phyloP scores from a whole-genome alignment of 2,329 filamentous ascomycete species.

The Penicillium sp. region DNA sequence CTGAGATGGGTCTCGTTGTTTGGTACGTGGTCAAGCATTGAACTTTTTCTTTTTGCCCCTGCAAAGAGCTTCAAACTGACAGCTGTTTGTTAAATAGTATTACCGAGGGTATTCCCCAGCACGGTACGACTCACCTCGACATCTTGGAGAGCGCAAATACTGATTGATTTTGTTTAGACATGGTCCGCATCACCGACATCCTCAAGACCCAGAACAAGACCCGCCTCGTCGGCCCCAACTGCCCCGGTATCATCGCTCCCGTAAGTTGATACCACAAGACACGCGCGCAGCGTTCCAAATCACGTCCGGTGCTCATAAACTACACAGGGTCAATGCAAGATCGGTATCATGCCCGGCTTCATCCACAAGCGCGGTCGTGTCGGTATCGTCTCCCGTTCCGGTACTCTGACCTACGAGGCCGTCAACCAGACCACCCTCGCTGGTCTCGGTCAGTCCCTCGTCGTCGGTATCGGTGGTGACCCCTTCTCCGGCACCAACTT shows the following conservation, averaged over 20 bases:
- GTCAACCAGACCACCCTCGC: constrained; percentile 99
- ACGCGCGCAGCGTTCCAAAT: not conserved
- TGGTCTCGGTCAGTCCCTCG: constrained; percentile 94
- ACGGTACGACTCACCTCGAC: constrained; percentile 63
- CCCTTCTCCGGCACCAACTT: constrained; percentile 99
- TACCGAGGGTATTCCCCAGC: constrained; percentile 96
- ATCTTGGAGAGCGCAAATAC: constrained; percentile 4
- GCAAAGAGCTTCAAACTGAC: constrained; percentile 12
- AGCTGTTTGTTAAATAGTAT: constrained; percentile 54
- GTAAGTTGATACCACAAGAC: constrained; percentile 43
- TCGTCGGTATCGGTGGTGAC: constrained; percentile 97
- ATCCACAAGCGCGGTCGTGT: constrained; percentile 99
- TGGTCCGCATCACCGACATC: constrained; percentile 98
- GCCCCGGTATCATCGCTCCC: constrained; percentile 90
- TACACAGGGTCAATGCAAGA: constrained; percentile 90
- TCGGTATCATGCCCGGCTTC: constrained; percentile 99
- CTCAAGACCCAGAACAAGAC: constrained; percentile 98
- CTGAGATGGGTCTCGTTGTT: constrained; percentile 92
- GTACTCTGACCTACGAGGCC: constrained; percentile 98
- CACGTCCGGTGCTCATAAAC: constrained; percentile 10
- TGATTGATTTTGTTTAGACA: constrained; percentile 61
- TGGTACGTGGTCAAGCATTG: constrained; percentile 54
- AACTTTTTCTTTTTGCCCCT: constrained; percentile 7
- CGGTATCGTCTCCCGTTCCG: constrained; percentile 96
- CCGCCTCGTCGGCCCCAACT: constrained; percentile 94